Conservation (phyloP, 805 yeast genomes). For the Myxozyma melibiosi region DNA sequence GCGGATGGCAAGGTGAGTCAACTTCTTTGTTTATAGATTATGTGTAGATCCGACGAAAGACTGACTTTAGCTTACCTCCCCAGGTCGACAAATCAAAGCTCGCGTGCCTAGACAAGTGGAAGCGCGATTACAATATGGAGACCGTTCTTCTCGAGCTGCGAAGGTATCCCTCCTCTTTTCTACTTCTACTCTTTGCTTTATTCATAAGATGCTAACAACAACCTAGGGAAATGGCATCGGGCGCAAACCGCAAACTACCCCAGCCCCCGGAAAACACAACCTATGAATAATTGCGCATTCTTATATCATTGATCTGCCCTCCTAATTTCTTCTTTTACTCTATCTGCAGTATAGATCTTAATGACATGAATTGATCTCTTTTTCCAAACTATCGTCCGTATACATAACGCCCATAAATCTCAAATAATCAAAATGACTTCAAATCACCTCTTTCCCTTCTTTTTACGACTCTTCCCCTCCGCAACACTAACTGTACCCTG, state of each 20-base stretch:
- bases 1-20: constrained; percentile 54
- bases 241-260: constrained; percentile 76
- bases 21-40: too few relatives aligned
- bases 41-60: not conserved
- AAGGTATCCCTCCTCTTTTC: constrained; percentile 50
- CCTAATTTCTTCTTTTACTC: too few relatives aligned
- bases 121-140: constrained; percentile 88
- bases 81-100: constrained; percentile 55
- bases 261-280: constrained; percentile 92
- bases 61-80: not conserved
- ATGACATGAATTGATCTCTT: too few relatives aligned
- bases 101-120: constrained; percentile 80
- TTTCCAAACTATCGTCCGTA: not conserved
- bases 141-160: constrained; percentile 85
- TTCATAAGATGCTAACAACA: not conserved
- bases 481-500: constrained; percentile 66
- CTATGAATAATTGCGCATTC: constrained; percentile 41
- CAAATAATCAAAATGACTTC: not conserved
- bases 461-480: constrained; percentile 16
- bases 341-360: too few relatives aligned
- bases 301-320: too few relatives aligned
- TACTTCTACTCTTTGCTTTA: not conserved
- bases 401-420: not conserved
- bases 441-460: constrained; percentile 8
- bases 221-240: constrained; percentile 75